Base-by-base conservation (phyloP, 2,329 filamentous ascomycete species). In the Epicoccum sorghinum region DNA sequence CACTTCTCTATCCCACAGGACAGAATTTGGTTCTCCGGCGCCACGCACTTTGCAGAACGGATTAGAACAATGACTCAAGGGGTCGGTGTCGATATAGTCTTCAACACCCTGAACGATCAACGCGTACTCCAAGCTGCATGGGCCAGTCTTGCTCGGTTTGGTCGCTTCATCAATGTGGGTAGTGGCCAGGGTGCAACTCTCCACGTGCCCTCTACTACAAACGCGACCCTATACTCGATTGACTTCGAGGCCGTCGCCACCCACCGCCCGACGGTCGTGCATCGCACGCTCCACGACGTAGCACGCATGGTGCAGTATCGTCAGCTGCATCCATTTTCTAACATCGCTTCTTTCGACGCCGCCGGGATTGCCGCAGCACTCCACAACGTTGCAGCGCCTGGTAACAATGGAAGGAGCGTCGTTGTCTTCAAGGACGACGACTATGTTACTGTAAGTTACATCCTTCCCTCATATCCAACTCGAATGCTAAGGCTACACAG, bases 101-200 rank as follows among this genome's bases (percentile, higher is more conserved):
- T 76, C 47, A 75, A 71, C 55, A 52, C 40, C 13, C n/a, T 58
- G 1, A 44, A 61, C 7, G 60, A 69, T 4, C 62, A 60, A 3
- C 59, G 32, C 32, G 10, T 58, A 4, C 48, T 71, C 12, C 57
- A 56, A 3, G 71, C 75, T 0, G 78, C 76, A 0, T 82, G 77
- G 78, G 55, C 71, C 7, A 80, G 78, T 40, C 66, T 83, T 3
- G 78, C 80, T 1, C 36, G 59, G 8, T 69, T 66, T 32, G 69
- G 68, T 13, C 52, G 60, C 7, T 57, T 67, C 18, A 45, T 67
- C 13, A 49, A 54, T 14, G 27, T 52, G 22, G 46, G 4, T 7
- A 12, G 32, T 5, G 32, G 4, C 40, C 47, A 10, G 8, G 5
- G 2, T 6, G 36, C 4, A 8, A 7, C 14, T 12, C 9, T 33